Evolutionary conservation across 2,329 filamentous ascomycete genomes (phyloP), one percentile per base, ranked within the genome.

Genomic region (Fusarium marasasianum): DNA sequence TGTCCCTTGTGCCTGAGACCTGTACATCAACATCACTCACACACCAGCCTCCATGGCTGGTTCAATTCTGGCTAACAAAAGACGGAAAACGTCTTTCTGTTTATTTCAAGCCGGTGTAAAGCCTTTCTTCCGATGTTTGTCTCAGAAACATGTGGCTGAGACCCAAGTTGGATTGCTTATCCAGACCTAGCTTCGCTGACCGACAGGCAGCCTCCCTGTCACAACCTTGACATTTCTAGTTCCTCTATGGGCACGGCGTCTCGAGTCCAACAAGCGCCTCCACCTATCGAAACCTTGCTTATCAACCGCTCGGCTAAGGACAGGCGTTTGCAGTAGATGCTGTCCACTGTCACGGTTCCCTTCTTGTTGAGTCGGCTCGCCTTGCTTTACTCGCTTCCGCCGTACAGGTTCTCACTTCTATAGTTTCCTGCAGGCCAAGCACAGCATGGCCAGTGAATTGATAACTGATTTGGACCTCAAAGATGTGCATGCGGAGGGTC

Each of bases 211-310:
- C 29, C 56, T 63, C 72, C 76, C 68, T 78, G 70, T 56, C 62
- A 53, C 37, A 24, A 37, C 43, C 54, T 63, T 74, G 65, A 53
- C 48, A 50, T 72, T 55, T 50, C 54, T 58, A 55, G 40, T 64
- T 63, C 57, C 54, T 40, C 37, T 41, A 33, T 62, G 41, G 61
- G 43, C 37, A 63, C 66, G 54, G 58, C 61, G 65, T 58, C 64
- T 66, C 66, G 58, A 71, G 67, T 65, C 63, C 54, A 71, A 64
- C 64, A 78, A 77, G 76, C 76, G 68, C 76, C 70, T 68, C 60
- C 64, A 47, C 50, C 67, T 62, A 51, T 61, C 53, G 61, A 72
- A 58, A 63, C 50, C 38, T 57, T 66, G 61, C 44, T 38, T 26
- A 48, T 61, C 72, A 70, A 71, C 72, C 68, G 63, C 75, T 77